Conservation (phyloP, 2,329 filamentous ascomycete genomes). For the Clonostachys byssicola region DNA sequence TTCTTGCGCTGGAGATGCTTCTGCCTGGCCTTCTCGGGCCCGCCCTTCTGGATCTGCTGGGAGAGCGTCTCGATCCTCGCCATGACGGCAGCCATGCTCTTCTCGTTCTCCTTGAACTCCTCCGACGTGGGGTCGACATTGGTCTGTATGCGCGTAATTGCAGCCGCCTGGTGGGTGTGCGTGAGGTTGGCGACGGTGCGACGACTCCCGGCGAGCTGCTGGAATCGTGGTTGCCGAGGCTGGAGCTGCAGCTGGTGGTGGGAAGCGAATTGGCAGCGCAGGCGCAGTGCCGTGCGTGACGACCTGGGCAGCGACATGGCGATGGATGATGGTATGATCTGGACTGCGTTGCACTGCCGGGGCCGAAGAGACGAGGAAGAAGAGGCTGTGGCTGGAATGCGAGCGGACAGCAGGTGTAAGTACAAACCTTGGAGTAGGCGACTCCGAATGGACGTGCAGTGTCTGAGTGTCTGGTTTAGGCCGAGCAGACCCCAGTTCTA, state of each 20-base stretch:
- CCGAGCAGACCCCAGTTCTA: too few relatives aligned
- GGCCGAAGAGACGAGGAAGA: too few relatives aligned
- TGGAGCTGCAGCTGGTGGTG: slow-evolving; percentile 27
- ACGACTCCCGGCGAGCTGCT: slow-evolving; percentile 16
- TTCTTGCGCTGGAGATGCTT: slow-evolving; percentile 88
- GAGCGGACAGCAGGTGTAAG: too few relatives aligned
- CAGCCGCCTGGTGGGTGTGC: slow-evolving; percentile 73
- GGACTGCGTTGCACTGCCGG: too few relatives aligned
- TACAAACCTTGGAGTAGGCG: too few relatives aligned
- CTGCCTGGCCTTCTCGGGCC: slow-evolving; percentile 74
- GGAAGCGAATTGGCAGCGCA: slow-evolving; percentile 21
- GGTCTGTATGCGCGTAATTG: slow-evolving; percentile 76
- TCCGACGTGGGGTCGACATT: slow-evolving; percentile 72
- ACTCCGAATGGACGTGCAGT: too few relatives aligned
- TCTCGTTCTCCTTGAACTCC: slow-evolving; percentile 77
- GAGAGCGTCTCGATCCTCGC: slow-evolving; percentile 67
- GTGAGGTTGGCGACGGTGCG: slow-evolving; percentile 69
- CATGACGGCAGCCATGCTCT: slow-evolving; percentile 72
- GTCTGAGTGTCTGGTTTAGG: too few relatives aligned
- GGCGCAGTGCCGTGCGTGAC: slow-evolving; percentile 39
- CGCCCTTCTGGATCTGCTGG: slow-evolving; percentile 67
- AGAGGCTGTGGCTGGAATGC: too few relatives aligned
- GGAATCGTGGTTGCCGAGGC: background rate
- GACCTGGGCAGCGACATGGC: slow-evolving; percentile 44
- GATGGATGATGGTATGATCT: background rate